These are phyloP conservation scores for Pisolithus orientalis DNA, from an alignment of 768 basidiomycete species.

Conservation along the genomic window DNA sequence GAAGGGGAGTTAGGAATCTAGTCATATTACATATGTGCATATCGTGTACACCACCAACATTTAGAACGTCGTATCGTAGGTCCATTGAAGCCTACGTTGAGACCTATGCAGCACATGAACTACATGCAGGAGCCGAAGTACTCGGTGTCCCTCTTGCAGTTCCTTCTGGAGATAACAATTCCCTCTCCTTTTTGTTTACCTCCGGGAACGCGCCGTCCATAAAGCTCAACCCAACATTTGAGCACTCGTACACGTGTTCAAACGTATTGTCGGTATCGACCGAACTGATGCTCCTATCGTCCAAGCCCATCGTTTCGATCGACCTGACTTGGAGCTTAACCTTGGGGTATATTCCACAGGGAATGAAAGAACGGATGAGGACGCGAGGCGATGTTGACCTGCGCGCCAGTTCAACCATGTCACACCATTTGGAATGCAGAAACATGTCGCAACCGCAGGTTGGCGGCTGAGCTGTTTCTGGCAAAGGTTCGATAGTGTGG, in stretches of 20 bases:
- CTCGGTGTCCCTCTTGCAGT: no score
- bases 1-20: slow-evolving; percentile 15
- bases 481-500: slow-evolving; percentile 12
- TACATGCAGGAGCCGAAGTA: no score
- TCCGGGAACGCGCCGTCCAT: slow-evolving; percentile 20
- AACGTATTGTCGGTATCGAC: slow-evolving; percentile 20
- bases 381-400: slow-evolving; percentile 15
- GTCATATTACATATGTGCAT: slow-evolving; percentile 4
- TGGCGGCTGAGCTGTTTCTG: slow-evolving; percentile 4
- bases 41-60: no score
- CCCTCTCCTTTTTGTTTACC: slow-evolving; percentile 6
- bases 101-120: no score
- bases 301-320: slow-evolving; percentile 12
- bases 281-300: slow-evolving; percentile 1
- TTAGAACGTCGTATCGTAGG: no score
- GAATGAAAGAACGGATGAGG: slow-evolving; percentile 24
- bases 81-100: no score
- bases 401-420: slow-evolving; percentile 23
- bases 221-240: slow-evolving; percentile 8
- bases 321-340: slow-evolving; percentile 22
- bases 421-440: slow-evolving; percentile 19
- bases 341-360: slow-evolving; percentile 17
- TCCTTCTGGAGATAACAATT: no score
- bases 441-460: slow-evolving; percentile 18
- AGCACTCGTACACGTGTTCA: slow-evolving; percentile 21